Conservation (phyloP, 345 rosid genomes). For the Cardamine occulta region DNA sequence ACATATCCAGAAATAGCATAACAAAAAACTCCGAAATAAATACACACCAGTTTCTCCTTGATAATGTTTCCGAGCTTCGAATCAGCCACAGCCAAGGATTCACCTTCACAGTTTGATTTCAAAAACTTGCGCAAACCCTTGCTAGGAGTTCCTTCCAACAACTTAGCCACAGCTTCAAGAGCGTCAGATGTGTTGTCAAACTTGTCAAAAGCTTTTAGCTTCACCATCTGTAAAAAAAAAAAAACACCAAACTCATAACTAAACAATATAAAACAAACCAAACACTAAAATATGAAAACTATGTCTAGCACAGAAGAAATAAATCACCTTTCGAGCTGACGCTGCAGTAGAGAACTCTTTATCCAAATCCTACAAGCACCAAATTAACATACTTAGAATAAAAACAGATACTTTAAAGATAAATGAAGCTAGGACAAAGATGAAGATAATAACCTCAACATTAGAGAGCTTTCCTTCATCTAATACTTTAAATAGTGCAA, state of each 20-base stretch:
- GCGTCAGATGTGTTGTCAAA: slow-evolving; percentile 92
- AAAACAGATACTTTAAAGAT: not conserved
- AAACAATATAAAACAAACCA: not conserved
- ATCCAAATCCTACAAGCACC: slow-evolving; percentile 54
- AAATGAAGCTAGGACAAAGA: not conserved
- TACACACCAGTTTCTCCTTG: slow-evolving; percentile 81
- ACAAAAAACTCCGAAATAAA: not conserved
- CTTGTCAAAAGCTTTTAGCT: slow-evolving; percentile 84
- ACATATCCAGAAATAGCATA: not conserved
- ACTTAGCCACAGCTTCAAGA: slow-evolving; percentile 70
- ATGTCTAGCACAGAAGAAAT: not conserved
- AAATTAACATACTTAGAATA: not conserved
- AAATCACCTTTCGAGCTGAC: slow-evolving; percentile 65
- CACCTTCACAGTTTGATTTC: slow-evolving; percentile 69
- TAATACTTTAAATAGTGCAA: slow-evolving; percentile 72
- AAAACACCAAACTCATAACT: not conserved
- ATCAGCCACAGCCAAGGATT: slow-evolving; percentile 77
- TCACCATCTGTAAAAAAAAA: slow-evolving; percentile 55
- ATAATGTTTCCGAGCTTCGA: slow-evolving; percentile 93
- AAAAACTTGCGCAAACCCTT: slow-evolving; percentile 83
- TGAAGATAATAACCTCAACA: slow-evolving; percentile 61
- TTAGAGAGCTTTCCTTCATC: slow-evolving; percentile 75
- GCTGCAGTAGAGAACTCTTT: slow-evolving; percentile 61
- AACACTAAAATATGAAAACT: not conserved
- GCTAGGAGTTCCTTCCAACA: slow-evolving; percentile 73